Base-by-base conservation (phyloP, 1,284 basidiomycete genomes). In the Tylopilus sp. region DNA sequence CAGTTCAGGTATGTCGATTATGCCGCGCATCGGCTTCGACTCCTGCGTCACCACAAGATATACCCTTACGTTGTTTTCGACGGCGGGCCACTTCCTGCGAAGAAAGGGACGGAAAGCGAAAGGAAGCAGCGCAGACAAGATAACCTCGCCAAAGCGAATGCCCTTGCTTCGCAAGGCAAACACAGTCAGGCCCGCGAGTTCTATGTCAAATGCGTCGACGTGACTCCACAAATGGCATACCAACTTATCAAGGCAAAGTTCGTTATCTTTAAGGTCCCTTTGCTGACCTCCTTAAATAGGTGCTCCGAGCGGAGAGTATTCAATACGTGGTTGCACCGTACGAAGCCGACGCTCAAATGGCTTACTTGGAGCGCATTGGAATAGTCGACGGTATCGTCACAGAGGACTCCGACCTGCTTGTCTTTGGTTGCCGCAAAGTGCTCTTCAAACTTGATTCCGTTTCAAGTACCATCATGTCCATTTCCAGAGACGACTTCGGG, bases 291-390 rank as follows among this genome's bases (percentile, higher is more conserved):
- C 38, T 35, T 40, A 11, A 49, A 16, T 58, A 96, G 92, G 92
- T 89, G 4, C 74, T 97, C 31, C 81, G 79, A 44, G 88, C 86
- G 6, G 92, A 95, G 63, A 71, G 72, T 19, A 79, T 97, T 13
- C 67, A 79, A 21, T 98, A 97, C 65, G 76, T 99, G 23, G 97
- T 99, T 6, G 97, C 97, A 5, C 97, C 97, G 0, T 99, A 99
- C 69, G 97, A 99, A 74, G 97, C 97, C 0, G 97, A 99, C 64
- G 94, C 97, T 0, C 97, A 99, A 68, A 80, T 99, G 51, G 89
- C 92, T 46, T 98, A 87, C 69, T 77, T 99, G 41, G 97, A 99
- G 65, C 82, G 81, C 39, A 70, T 76, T 37, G 90, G 92, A 12
- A 64, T 91, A 42, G 92, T 97, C 44, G 87, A 97, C 65, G 97